These are phyloP conservation scores for Gossypium raimondii DNA, from an alignment of 345 rosid species.

Conservation along the genomic window DNA sequence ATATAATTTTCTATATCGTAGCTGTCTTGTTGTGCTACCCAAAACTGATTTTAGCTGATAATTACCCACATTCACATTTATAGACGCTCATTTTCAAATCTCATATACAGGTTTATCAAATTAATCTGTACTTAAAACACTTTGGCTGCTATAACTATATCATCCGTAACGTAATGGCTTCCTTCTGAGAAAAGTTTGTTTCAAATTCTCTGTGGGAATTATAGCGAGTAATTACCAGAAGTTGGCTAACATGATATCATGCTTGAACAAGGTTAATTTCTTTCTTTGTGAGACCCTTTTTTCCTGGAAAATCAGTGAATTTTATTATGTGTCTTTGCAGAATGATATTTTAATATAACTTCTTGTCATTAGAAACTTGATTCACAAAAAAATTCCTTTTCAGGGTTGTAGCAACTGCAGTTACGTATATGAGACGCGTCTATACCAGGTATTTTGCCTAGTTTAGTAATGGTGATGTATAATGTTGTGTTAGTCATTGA, in stretches of 20 bases:
- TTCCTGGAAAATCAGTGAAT: neutral
- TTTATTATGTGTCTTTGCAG: neutral
- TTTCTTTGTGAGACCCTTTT: neutral
- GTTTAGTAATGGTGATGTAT: constrained; percentile 1
- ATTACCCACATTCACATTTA: neutral
- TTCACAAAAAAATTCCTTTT: neutral
- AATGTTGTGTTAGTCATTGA: neutral
- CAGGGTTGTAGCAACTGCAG: constrained; percentile 95
- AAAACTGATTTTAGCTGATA: neutral
- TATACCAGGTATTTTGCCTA: constrained; percentile 57
- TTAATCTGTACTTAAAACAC: neutral
- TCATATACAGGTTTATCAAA: neutral
- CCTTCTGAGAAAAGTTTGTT: neutral
- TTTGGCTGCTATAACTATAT: neutral
- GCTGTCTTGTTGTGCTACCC: neutral
- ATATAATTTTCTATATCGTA: neutral
- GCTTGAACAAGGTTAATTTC: neutral
- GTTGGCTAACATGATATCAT: neutral
- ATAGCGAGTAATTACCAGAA: neutral
- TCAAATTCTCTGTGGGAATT: neutral
- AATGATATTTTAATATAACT: neutral
- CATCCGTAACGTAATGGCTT: neutral
- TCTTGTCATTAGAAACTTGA: neutral
- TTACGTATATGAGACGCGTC: constrained; percentile 93
- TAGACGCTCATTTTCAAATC: neutral